Percentiles rank a stretch among this genome's conserved stretches.
phyloP scores from a whole-genome alignment of 169 alveolate genomes.

The Fabrea salina region DNA sequence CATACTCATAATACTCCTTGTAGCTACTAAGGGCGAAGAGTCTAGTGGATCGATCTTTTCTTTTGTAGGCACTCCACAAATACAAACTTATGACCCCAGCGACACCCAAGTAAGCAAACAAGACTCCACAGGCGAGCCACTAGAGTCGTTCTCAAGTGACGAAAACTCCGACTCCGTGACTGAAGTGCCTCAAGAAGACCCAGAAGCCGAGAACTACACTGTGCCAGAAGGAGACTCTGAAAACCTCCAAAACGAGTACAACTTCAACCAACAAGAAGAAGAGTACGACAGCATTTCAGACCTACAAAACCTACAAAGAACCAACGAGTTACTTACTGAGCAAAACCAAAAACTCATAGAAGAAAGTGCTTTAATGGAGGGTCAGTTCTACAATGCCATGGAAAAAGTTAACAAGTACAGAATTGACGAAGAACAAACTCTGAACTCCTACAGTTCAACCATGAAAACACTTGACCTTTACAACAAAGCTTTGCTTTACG shows the following conservation, averaged over 20 bases:
- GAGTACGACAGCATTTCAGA: neutral
- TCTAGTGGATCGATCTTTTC: too few relatives aligned
- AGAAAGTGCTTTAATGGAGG: neutral
- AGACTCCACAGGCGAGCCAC: too few relatives aligned
- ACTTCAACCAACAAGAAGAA: too few relatives aligned
- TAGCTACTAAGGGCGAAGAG: too few relatives aligned
- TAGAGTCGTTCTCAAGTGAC: neutral
- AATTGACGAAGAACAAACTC: neutral
- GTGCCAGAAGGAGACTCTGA: neutral
- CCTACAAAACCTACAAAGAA: neutral
- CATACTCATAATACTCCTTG: too few relatives aligned
- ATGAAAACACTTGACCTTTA: neutral
- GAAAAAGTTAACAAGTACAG: neutral
- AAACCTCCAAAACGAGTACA: neutral
- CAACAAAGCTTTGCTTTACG: neutral
- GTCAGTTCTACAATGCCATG: neutral
- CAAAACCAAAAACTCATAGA: neutral
- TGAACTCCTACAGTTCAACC: neutral
- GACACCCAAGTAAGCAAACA: too few relatives aligned
- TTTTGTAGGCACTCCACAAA: too few relatives aligned
- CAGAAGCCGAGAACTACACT: neutral
- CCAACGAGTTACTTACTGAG: neutral
- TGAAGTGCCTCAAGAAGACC: neutral
- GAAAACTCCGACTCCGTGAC: neutral
- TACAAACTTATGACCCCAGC: too few relatives aligned